Percentiles rank a stretch among this genome's conserved stretches.
phyloP scores from a whole-genome alignment of 257 asterid species.

The Capsicum rhomboideum region DNA sequence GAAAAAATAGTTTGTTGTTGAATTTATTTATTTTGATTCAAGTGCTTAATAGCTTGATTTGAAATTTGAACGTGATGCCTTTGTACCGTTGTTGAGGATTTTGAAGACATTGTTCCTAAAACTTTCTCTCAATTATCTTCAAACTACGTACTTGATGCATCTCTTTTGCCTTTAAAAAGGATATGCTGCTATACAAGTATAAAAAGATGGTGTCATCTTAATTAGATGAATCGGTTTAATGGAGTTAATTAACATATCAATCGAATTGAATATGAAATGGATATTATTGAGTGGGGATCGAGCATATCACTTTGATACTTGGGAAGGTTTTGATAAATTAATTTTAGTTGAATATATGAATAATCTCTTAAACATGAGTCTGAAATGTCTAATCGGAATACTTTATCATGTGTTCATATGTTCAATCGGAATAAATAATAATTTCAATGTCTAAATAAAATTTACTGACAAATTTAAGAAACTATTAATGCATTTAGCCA shows the following conservation, averaged over 20 bases:
- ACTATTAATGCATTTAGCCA: not conserved
- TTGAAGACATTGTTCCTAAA: not conserved
- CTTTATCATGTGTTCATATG: not conserved
- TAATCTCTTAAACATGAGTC: not conserved
- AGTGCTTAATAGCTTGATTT: no score
- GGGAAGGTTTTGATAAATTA: not conserved
- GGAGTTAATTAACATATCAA: not conserved
- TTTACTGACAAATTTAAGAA: not conserved
- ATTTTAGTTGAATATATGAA: not conserved
- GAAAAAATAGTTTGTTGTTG: no score
- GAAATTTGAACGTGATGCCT: not conserved
- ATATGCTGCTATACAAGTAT: no score
- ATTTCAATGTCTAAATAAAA: not conserved
- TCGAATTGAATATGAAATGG: not conserved
- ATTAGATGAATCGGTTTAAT: not conserved
- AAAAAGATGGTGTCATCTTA: no score
- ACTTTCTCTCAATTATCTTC: not conserved
- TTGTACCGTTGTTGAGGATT: not conserved
- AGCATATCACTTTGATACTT: not conserved
- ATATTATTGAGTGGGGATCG: not conserved
- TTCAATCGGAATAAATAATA: not conserved
- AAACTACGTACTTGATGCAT: not conserved
- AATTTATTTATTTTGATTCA: no score
- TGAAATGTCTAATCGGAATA: not conserved
- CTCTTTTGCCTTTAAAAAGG: not conserved